Percentiles rank a stretch among this genome's conserved stretches.
Evolutionary conservation across 2,329 filamentous ascomycete species (phyloP).

Genomic region (Epichloe gansuensis): DNA sequence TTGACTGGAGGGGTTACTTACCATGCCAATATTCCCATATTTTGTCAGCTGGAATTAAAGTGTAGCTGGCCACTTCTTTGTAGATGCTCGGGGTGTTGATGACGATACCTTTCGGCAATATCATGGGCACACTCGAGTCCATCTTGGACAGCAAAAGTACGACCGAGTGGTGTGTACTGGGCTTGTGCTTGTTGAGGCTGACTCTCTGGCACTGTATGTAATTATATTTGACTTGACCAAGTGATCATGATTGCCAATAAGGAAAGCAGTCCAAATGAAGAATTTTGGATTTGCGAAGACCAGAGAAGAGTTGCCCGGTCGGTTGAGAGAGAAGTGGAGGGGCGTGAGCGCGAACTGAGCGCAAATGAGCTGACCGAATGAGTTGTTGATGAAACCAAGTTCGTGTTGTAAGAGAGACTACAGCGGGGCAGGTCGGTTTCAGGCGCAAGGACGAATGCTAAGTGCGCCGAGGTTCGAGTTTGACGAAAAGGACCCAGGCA

Average conservation of each 20-base stretch:
- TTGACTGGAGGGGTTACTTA: constrained; percentile 18
- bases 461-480: too few relatives aligned
- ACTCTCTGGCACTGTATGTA: neutral
- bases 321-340: neutral
- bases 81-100: constrained; percentile 41
- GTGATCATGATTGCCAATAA: constrained; percentile 1
- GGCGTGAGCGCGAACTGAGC: neutral
- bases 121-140: constrained; percentile 27
- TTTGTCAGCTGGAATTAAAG: constrained; percentile 37
- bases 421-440: too few relatives aligned
- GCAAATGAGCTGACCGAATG: too few relatives aligned
- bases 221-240: neutral
- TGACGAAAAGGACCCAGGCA: neutral
- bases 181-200: neutral
- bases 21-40: constrained; percentile 47
- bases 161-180: neutral
- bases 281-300: neutral
- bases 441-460: too few relatives aligned
- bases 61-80: constrained; percentile 39
- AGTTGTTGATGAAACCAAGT: too few relatives aligned
- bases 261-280: neutral
- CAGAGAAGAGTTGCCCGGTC: neutral
- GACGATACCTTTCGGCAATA: constrained; percentile 46
- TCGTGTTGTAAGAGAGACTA: too few relatives aligned
- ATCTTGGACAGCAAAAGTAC: constrained; percentile 12